Conservation (phyloP, 208 protist species). For the Angomonas desouzai region DNA sequence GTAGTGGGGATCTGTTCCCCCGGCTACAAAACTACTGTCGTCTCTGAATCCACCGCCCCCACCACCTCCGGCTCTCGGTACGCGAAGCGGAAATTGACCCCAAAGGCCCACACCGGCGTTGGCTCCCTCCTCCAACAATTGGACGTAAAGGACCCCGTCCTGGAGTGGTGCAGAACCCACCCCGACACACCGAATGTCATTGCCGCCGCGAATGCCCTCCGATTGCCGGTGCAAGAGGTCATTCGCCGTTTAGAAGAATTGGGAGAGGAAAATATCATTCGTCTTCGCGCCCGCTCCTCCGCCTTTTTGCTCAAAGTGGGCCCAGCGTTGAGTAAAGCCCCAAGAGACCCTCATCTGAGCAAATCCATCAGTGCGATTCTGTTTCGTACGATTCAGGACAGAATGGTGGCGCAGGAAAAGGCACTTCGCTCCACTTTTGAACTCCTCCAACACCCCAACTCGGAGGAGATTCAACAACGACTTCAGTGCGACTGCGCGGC, state of each 20-base stretch:
- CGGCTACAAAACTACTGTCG: slow-evolving; percentile 36
- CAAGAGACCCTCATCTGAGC: too few species aligned
- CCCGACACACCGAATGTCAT: slow-evolving; percentile 45
- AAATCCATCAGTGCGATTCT: background rate
- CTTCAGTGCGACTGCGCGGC: background rate
- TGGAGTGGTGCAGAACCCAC: slow-evolving; percentile 41
- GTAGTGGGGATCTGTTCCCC: slow-evolving; percentile 44
- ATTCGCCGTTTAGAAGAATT: slow-evolving; percentile 64
- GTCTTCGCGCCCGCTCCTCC: background rate
- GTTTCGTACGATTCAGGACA: slow-evolving; percentile 18
- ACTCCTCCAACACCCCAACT: slow-evolving; percentile 47
- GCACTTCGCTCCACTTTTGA: slow-evolving; percentile 49
- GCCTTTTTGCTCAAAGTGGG: background rate
- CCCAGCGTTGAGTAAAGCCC: too few species aligned
- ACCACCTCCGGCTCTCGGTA: background rate
- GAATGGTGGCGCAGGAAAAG: slow-evolving; percentile 29
- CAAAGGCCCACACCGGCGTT: slow-evolving; percentile 19
- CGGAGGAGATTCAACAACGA: background rate
- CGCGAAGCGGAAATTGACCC: background rate
- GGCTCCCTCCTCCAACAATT: slow-evolving; percentile 58
- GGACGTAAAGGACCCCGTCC: slow-evolving; percentile 46
- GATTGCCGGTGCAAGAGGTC: slow-evolving; percentile 54
- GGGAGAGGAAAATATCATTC: slow-evolving; percentile 18
- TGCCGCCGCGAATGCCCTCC: slow-evolving; percentile 48
- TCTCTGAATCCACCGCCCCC: background rate